These are phyloP conservation scores for Penicillium digitatum DNA, from an alignment of 2,329 filamentous ascomycete genomes.

Conservation along the genomic window DNA sequence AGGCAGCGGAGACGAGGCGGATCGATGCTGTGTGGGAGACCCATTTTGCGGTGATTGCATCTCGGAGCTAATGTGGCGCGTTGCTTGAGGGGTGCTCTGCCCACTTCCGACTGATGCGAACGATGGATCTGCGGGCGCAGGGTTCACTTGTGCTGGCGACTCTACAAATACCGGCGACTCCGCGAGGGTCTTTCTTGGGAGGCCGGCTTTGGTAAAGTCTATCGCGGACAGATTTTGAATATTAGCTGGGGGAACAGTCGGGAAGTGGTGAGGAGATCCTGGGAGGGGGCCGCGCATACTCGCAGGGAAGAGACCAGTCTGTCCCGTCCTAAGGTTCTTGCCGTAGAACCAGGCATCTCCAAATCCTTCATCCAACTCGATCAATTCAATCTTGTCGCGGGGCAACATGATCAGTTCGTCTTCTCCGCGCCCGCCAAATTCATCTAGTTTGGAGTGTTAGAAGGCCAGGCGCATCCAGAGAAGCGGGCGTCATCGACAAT, in stretches of 20 bases:
- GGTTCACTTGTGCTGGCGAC: slow-evolving; percentile 15
- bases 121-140: slow-evolving; percentile 18
- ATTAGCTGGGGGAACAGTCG: background rate
- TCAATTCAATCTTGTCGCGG: slow-evolving; percentile 61
- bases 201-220: slow-evolving; percentile 18
- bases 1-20: slow-evolving; percentile 38
- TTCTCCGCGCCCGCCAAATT: slow-evolving; percentile 84
- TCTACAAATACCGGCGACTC: slow-evolving; percentile 9
- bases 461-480: slow-evolving; percentile 8
- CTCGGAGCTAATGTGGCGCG: slow-evolving; percentile 37
- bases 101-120: slow-evolving; percentile 30
- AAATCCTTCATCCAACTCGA: slow-evolving; percentile 64
- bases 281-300: slow-evolving; percentile 31
- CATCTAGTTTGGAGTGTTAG: slow-evolving; percentile 56
- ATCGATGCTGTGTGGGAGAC: slow-evolving; percentile 29
- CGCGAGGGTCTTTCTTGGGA: slow-evolving; percentile 1
- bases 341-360: slow-evolving; percentile 64
- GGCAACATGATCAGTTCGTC: slow-evolving; percentile 88
- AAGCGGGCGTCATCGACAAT: background rate
- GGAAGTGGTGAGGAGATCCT: background rate
- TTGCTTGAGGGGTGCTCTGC: slow-evolving; percentile 41
- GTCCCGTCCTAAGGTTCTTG: slow-evolving; percentile 42
- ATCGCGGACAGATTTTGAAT: background rate
- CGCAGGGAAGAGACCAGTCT: slow-evolving; percentile 48
- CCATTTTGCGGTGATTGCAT: slow-evolving; percentile 23